Evolutionary conservation across 192 early-diverging fungal species (phyloP).

Genomic region (Rhizophagus sp.): DNA sequence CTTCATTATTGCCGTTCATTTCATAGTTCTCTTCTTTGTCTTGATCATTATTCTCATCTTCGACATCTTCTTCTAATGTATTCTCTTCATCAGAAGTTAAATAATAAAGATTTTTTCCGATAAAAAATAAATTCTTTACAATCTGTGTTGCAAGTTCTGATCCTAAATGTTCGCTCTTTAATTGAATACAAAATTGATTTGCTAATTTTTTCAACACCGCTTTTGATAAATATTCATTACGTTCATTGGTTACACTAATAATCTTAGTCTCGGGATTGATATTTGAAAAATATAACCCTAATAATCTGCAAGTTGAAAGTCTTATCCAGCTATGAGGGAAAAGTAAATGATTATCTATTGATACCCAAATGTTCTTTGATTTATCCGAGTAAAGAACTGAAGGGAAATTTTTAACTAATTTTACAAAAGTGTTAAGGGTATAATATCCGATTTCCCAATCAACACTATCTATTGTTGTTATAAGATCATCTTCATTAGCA

Average conservation of each 20-base stretch:
- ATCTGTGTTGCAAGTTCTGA: constrained; percentile 84
- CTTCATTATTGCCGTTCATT: constrained; percentile 38
- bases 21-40: constrained; percentile 48
- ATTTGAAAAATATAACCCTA: constrained; percentile 77
- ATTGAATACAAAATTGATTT: constrained; percentile 57
- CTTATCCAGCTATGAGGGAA: constrained; percentile 95
- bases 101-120: constrained; percentile 75
- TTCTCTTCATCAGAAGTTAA: constrained; percentile 35
- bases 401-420: constrained; percentile 63
- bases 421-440: constrained; percentile 73
- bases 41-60: constrained; percentile 35
- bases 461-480: constrained; percentile 55
- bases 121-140: constrained; percentile 92
- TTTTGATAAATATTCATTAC: constrained; percentile 39
- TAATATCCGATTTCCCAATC: constrained; percentile 91
- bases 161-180: constrained; percentile 65
- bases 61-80: constrained; percentile 28
- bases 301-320: constrained; percentile 62
- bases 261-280: constrained; percentile 59
- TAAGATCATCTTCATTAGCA: constrained; percentile 35
- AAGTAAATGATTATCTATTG: constrained; percentile 64
- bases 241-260: constrained; percentile 27
- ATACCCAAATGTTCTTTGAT: constrained; percentile 65
- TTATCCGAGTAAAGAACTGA: constrained; percentile 48
- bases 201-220: constrained; percentile 56